A percentile compares a stretch with the other conserved stretches of the same genome.
These are phyloP conservation scores for Santalum album DNA, from an alignment of 164 flowering plant species.

Conservation along the genomic window DNA sequence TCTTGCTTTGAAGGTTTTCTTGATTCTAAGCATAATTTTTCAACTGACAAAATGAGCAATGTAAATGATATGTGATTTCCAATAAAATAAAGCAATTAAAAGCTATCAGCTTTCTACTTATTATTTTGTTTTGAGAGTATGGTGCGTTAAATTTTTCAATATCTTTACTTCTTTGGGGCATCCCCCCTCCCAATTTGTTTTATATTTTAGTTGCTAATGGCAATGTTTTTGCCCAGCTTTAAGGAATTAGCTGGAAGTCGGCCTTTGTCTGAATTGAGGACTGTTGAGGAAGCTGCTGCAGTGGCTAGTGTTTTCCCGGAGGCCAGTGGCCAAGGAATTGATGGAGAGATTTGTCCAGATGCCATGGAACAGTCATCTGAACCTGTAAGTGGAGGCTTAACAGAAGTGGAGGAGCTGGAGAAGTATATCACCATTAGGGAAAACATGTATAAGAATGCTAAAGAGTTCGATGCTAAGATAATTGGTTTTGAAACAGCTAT, in stretches of 20 bases:
- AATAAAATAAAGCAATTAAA: too few relatives aligned
- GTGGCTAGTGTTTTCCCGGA: slow-evolving; percentile 24
- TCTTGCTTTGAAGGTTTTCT: too few relatives aligned
- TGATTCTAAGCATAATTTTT: too few relatives aligned
- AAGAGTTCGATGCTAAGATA: slow-evolving; percentile 96
- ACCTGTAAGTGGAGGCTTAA: slow-evolving; percentile 61
- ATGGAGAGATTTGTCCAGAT: slow-evolving; percentile 56
- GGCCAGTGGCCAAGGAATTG: slow-evolving; percentile 36
- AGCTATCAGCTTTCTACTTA: too few relatives aligned
- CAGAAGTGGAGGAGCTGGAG: slow-evolving; percentile 94
- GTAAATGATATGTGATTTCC: too few relatives aligned
- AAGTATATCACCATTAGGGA: slow-evolving; percentile 88
- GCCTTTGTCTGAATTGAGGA: slow-evolving; percentile 76
- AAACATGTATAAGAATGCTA: slow-evolving; percentile 91
- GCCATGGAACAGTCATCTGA: slow-evolving; percentile 45
- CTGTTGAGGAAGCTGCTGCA: slow-evolving; percentile 72
- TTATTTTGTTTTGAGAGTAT: too few relatives aligned
- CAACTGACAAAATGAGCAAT: too few relatives aligned
- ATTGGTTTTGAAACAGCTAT: slow-evolving; percentile 94
- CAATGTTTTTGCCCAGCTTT: slow-evolving; percentile 37
- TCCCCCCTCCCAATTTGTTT: too few relatives aligned
- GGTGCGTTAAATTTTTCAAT: too few relatives aligned
- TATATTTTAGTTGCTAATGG: too few relatives aligned
- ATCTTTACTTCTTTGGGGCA: too few relatives aligned
- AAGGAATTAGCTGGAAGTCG: slow-evolving; percentile 84